A percentile compares a stretch with the other conserved stretches of the same genome.
Evolutionary conservation across 495 filamentous ascomycete species (phyloP).

Genomic region (Viridothelium virens): DNA sequence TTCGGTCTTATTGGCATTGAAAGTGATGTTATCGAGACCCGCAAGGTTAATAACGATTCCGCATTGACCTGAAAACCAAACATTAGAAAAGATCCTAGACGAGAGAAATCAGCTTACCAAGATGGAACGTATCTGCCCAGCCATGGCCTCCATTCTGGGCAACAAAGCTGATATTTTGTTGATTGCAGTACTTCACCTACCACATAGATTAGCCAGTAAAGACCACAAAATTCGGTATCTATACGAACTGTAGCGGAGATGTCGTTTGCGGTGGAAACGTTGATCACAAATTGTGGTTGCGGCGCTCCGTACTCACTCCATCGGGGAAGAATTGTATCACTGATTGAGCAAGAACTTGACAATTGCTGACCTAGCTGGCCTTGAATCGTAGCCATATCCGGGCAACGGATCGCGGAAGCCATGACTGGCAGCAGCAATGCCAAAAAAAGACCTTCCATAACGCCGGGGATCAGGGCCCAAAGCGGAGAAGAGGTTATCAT

Average conservation of each 20-base stretch:
- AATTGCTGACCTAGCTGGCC: background rate
- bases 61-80: background rate
- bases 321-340: background rate
- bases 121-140: slow-evolving; percentile 20
- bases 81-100: background rate
- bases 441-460: background rate
- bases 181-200: slow-evolving; percentile 15
- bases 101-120: slow-evolving; percentile 10
- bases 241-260: slow-evolving; percentile 14
- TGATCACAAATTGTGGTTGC: slow-evolving; percentile 8
- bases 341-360: background rate
- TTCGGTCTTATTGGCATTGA: background rate
- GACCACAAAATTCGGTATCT: background rate
- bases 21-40: background rate
- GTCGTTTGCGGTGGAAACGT: slow-evolving; percentile 14
- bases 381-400: too few species aligned
- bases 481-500: too few species aligned
- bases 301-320: slow-evolving; percentile 7
- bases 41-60: background rate
- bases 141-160: slow-evolving; percentile 20
- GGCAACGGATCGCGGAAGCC: too few species aligned
- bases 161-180: slow-evolving; percentile 15
- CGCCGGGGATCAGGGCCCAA: too few species aligned
- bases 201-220: background rate
- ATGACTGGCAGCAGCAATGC: too few species aligned